phyloP scores from a whole-genome alignment of 176 grass and related monocot species.

The Aegilops sharonensis region DNA sequence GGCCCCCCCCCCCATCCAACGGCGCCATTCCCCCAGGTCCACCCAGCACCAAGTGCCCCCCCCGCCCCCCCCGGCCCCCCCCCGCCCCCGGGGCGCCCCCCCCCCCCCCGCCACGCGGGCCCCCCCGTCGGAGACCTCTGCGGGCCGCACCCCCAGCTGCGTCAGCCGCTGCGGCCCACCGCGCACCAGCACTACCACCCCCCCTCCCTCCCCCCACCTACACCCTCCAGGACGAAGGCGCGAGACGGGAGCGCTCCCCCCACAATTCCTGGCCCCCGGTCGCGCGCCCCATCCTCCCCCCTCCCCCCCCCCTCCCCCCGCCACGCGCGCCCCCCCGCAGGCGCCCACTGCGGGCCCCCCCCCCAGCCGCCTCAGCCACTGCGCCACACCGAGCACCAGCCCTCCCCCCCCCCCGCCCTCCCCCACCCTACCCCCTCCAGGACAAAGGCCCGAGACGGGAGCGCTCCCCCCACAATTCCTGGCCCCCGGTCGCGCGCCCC shows the following conservation, averaged over 20 bases:
- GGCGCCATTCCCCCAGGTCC: no score
- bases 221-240: neutral
- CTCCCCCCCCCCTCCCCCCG: neutral
- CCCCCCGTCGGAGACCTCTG: neutral
- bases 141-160: constrained; percentile 2
- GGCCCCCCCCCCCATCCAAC: no score
- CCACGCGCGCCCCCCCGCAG: neutral
- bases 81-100: no score
- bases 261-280: constrained; percentile 13
- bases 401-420: neutral
- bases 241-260: constrained; percentile 15
- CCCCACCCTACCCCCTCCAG: neutral
- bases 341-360: neutral
- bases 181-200: constrained; percentile 1
- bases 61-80: no score
- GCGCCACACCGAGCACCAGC: constrained; percentile 23
- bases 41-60: no score
- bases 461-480: constrained; percentile 19
- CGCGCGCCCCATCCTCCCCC: neutral
- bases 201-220: neutral
- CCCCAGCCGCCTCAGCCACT: constrained; percentile 13
- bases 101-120: neutral
- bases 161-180: constrained; percentile 14
- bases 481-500: neutral
- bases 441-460: neutral